These are phyloP conservation scores for Psidium guajava DNA, from an alignment of 345 rosid genomes.

Conservation along the genomic window DNA sequence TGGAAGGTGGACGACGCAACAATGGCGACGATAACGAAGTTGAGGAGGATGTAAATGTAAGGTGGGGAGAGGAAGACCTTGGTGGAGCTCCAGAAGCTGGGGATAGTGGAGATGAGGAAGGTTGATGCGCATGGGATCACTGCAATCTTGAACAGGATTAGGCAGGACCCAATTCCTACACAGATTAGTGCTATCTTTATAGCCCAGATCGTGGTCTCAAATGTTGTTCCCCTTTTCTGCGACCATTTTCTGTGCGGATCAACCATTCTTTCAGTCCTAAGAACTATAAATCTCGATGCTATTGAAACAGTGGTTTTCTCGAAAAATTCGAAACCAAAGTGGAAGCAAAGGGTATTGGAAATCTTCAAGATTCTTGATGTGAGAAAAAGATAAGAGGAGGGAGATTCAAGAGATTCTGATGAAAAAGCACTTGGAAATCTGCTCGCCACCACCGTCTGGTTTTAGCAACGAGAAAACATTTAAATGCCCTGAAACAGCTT, in stretches of 20 bases:
- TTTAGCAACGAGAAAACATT: not conserved
- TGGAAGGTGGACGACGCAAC: constrained; percentile 21
- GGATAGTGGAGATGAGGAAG: constrained; percentile 12
- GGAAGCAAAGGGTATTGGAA: not conserved
- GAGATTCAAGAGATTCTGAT: not conserved
- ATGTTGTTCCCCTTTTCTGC: not conserved
- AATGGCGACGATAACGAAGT: constrained; percentile 35
- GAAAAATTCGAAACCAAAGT: not conserved
- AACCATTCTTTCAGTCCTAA: constrained; percentile 7
- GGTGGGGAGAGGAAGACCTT: constrained; percentile 29
- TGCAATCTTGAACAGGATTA: constrained; percentile 21
- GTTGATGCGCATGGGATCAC: constrained; percentile 16
- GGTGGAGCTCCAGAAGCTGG: constrained; percentile 16
- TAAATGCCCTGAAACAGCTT: constrained; percentile 2
- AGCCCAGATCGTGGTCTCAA: constrained; percentile 15
- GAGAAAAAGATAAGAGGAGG: not conserved
- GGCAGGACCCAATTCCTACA: constrained; percentile 19
- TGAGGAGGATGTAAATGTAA: constrained; percentile 35
- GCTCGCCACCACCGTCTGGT: not conserved
- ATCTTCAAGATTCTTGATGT: not conserved
- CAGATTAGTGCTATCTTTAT: constrained; percentile 16
- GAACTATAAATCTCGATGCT: not conserved
- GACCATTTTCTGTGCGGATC: constrained; percentile 1
- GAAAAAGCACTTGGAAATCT: not conserved
- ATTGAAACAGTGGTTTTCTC: not conserved